A percentile compares a stretch with the other conserved stretches of the same genome.
Evolutionary conservation across 305 asterid species (phyloP).

Genomic region (Galium porrigens): DNA sequence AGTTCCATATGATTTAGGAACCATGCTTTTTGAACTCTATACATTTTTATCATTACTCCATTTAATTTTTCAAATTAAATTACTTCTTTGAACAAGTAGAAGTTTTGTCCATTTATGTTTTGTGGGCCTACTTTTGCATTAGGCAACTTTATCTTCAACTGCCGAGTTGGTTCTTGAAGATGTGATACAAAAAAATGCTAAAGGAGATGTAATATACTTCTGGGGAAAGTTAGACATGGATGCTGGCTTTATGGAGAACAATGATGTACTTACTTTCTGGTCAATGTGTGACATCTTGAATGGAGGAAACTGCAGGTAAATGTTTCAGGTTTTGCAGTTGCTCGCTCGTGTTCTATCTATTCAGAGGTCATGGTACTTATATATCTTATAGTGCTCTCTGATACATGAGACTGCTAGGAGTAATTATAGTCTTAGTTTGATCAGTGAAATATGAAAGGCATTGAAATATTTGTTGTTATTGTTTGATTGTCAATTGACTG

Average conservation of each 20-base stretch:
- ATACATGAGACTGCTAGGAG: background rate
- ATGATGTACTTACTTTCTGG: conserved; percentile 75
- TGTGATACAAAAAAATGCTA: conserved; percentile 42
- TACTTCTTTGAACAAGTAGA: background rate
- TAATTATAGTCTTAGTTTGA: background rate
- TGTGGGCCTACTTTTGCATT: conserved; percentile 18
- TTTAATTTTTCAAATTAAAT: background rate
- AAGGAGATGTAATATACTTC: conserved; percentile 76
- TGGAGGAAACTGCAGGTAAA: conserved; percentile 92
- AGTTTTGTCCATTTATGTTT: background rate
- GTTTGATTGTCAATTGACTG: background rate
- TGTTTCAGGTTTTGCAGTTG: background rate
- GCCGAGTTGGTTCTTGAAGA: conserved; percentile 74
- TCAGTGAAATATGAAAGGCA: background rate
- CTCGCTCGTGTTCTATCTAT: background rate
- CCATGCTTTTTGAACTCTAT: background rate
- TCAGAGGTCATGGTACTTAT: background rate
- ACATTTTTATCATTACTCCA: background rate
- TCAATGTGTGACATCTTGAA: conserved; percentile 83
- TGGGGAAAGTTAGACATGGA: conserved; percentile 65
- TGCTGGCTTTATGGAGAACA: conserved; percentile 48
- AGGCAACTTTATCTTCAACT: conserved; percentile 60
- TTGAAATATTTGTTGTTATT: background rate
- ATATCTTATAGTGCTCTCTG: background rate
- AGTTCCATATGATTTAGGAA: conserved; percentile 8